A percentile compares a stretch with the other conserved stretches of the same genome.
Evolutionary conservation across 306 rosid genomes (phyloP).

Genomic region (Vigna angularis): DNA sequence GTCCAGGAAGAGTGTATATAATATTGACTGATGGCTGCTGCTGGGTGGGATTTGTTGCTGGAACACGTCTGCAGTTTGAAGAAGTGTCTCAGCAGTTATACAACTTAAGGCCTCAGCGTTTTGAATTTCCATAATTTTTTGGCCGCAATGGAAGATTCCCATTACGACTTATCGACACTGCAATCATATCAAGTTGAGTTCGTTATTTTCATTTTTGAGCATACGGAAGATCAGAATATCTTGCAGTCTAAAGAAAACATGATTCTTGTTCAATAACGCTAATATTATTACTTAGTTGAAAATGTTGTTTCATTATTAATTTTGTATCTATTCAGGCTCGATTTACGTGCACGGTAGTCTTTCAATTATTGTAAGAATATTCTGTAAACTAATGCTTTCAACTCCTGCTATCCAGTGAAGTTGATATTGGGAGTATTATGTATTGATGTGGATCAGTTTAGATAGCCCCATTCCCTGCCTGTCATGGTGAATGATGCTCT

Average conservation of each 20-base stretch:
- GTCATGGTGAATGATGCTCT: no score
- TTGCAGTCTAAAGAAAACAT: not conserved
- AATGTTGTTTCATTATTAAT: slow-evolving; percentile 10
- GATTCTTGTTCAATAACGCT: slow-evolving; percentile 2
- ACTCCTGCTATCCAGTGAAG: not conserved
- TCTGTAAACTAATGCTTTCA: no score
- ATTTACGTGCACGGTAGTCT: not conserved
- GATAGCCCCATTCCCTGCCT: no score
- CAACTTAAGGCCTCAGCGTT: not conserved
- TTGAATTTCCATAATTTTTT: slow-evolving; percentile 28
- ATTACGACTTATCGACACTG: not conserved
- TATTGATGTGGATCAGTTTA: not conserved
- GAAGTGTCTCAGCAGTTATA: not conserved
- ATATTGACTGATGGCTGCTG: slow-evolving; percentile 9
- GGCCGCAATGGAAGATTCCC: slow-evolving; percentile 1
- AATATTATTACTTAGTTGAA: not conserved
- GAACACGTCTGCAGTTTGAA: slow-evolving; percentile 19
- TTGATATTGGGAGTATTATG: not conserved
- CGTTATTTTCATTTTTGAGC: slow-evolving; percentile 31
- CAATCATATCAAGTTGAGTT: slow-evolving; percentile 19
- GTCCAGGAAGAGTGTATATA: slow-evolving; percentile 61
- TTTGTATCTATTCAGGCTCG: not conserved
- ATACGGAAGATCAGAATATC: slow-evolving; percentile 19
- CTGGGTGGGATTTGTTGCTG: slow-evolving; percentile 35
- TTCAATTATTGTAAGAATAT: not conserved